Base-by-base conservation (phyloP, 163 green algal genomes). In the Scenedesmus sp. region DNA sequence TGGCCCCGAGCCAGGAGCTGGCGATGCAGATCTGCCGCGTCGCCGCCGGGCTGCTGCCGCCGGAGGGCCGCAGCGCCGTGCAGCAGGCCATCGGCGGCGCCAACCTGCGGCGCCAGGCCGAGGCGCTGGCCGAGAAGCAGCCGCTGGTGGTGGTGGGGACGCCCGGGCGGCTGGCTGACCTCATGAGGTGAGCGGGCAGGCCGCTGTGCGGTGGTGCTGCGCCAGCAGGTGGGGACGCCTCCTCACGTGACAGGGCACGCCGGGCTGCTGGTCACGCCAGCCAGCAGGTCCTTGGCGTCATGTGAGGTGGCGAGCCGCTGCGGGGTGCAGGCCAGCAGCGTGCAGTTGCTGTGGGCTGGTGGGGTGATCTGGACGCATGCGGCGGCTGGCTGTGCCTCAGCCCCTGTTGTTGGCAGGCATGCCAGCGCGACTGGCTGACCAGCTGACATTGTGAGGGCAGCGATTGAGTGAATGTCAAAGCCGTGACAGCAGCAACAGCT, bases 41-140 rank as follows among this genome's bases (percentile, higher is more conserved):
- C 42, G 97, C 96, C 0, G 94, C 96, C 78, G 86, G 68, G 3
- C 87, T 99, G 76, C 90, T 99, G 49, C 97, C 97, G 0, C 73
- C 93, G 9, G 92, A 95, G 44, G 90, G 92, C 1, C 91, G 94
- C 37, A 81, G 61, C 9, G 94, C 95, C 26, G 97, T 99, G 92
- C 97, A 99, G 96, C 98, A 99, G 95, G 93, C 89, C 70, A 99
- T 99, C 80, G 98, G 98, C 22, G 98, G 98, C 16, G 98, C 98
- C 68, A 99, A 98, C 91, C 93, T 95, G 42, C 83, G 91, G 70
- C 93, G 98, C 46, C 94, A 96, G 87, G 51, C 88, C 12, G 94
- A 98, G 61, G 95, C 95, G 0, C 87, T 98, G 81, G 94, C 95
- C 44, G 49, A 93, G 26, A 93, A 98, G 91, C 95, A 95, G 87